These are phyloP conservation scores for Lonicera japonica DNA, from an alignment of 129 eudicot species.

Conservation along the genomic window DNA sequence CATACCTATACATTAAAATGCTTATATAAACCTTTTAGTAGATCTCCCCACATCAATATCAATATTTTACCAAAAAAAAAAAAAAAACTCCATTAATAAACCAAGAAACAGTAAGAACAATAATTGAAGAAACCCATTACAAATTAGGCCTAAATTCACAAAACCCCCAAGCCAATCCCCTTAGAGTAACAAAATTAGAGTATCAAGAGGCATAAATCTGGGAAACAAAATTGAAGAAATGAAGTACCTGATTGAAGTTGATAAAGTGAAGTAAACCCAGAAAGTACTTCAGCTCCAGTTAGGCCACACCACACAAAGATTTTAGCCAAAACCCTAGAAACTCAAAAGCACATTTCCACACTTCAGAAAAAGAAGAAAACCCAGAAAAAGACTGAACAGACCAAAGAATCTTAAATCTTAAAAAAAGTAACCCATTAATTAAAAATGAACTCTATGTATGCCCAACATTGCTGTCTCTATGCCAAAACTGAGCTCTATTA, in stretches of 20 bases:
- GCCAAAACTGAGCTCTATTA: too few species aligned
- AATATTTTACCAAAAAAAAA: too few species aligned
- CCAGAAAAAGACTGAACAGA: neutral
- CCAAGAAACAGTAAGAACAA: neutral
- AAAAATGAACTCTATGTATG: too few species aligned
- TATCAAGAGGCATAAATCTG: neutral
- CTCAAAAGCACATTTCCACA: constrained; percentile 6
- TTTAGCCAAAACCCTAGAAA: constrained; percentile 5
- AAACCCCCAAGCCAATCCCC: neutral
- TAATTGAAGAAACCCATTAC: constrained; percentile 3
- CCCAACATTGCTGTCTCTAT: too few species aligned
- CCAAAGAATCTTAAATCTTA: constrained; percentile 1
- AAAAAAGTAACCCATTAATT: neutral
- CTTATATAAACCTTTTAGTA: too few species aligned
- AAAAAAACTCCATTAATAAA: neutral
- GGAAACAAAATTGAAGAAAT: neutral
- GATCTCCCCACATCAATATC: too few species aligned
- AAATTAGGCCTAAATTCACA: neutral
- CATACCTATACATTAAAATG: too few species aligned
- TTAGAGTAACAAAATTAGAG: neutral
- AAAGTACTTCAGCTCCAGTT: constrained; percentile 4
- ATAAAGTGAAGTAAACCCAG: neutral
- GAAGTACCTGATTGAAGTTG: constrained; percentile 5
- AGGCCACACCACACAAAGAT: neutral
- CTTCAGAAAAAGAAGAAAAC: neutral